A percentile compares a stretch with the other conserved stretches of the same genome.
phyloP scores from a whole-genome alignment of 73 alveolate genomes.

The Uronychia setigera region DNA sequence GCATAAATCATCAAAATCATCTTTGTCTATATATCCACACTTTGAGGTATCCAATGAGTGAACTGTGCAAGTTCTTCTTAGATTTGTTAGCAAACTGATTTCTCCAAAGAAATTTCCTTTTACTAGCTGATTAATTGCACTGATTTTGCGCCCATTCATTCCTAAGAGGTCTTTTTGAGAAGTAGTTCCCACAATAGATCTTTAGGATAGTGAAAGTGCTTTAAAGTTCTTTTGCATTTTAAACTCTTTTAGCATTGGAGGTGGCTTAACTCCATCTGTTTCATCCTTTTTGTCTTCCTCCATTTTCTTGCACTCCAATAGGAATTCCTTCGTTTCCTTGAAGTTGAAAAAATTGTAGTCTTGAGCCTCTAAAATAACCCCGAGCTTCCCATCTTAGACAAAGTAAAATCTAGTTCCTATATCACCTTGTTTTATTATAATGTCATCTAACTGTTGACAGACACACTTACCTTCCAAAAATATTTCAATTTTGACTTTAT shows the following conservation, averaged over 20 bases:
- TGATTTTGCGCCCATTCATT: neutral
- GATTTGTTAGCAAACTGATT: slow-evolving; percentile 34
- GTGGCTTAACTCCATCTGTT: neutral
- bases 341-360: slow-evolving; percentile 29
- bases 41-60: slow-evolving; percentile 28
- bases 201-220: neutral
- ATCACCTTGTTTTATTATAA: slow-evolving; percentile 54
- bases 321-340: neutral
- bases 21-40: slow-evolving; percentile 40
- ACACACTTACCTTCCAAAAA: slow-evolving; percentile 21
- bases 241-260: neutral
- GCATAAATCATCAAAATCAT: slow-evolving; percentile 20
- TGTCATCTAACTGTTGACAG: slow-evolving; percentile 18
- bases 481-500: slow-evolving; percentile 9
- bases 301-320: neutral
- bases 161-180: neutral
- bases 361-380: slow-evolving; percentile 25
- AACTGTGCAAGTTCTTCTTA: slow-evolving; percentile 53
- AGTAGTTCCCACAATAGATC: neutral
- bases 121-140: slow-evolving; percentile 34
- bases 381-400: slow-evolving; percentile 38
- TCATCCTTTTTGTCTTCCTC: neutral
- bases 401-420: slow-evolving; percentile 45
- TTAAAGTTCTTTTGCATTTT: neutral
- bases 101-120: slow-evolving; percentile 67